These are phyloP conservation scores for Thermochaetoides dissita DNA, from an alignment of 2,329 filamentous ascomycete genomes.

Conservation along the genomic window DNA sequence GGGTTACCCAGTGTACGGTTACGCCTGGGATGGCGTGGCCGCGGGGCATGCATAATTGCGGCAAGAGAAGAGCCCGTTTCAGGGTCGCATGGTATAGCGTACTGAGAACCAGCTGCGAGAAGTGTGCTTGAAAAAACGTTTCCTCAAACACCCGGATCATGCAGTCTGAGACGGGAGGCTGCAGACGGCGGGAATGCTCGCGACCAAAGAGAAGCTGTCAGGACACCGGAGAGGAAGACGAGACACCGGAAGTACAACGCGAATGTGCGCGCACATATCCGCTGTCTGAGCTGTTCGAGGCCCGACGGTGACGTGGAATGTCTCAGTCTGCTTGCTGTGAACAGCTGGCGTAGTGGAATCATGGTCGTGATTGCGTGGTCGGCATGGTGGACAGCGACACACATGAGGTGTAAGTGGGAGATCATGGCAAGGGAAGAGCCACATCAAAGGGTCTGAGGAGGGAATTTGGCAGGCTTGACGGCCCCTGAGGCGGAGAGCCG, in stretches of 20 bases:
- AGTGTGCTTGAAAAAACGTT: not conserved
- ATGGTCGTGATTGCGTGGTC: not conserved
- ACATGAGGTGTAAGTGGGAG: not conserved
- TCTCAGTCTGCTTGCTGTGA: slow-evolving; percentile 6
- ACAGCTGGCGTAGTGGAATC: not conserved
- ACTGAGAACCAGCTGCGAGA: not conserved
- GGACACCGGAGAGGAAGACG: not conserved
- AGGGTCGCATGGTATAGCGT: not conserved
- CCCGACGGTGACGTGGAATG: slow-evolving; percentile 4
- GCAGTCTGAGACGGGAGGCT: slow-evolving; percentile 2
- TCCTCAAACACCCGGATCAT: not conserved
- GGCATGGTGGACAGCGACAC: slow-evolving; percentile 1
- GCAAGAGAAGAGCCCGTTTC: not conserved
- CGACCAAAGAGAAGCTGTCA: slow-evolving; percentile 4
- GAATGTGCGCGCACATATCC: slow-evolving; percentile 2
- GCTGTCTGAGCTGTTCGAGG: not conserved
- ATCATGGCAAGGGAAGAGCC: not conserved
- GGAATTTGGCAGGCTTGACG: slow-evolving; percentile 60
- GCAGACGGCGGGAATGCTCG: slow-evolving; percentile 1
- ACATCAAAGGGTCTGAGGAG: slow-evolving; percentile 34
- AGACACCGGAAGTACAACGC: slow-evolving; percentile 4
- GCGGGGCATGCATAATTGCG: slow-evolving; percentile 2
- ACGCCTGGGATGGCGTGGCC: not conserved
- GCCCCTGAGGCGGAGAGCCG: slow-evolving; percentile 53
- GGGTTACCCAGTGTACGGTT: slow-evolving; percentile 2